These are phyloP conservation scores for Plantago elongata DNA, from an alignment of 257 asterid species.

Conservation along the genomic window DNA sequence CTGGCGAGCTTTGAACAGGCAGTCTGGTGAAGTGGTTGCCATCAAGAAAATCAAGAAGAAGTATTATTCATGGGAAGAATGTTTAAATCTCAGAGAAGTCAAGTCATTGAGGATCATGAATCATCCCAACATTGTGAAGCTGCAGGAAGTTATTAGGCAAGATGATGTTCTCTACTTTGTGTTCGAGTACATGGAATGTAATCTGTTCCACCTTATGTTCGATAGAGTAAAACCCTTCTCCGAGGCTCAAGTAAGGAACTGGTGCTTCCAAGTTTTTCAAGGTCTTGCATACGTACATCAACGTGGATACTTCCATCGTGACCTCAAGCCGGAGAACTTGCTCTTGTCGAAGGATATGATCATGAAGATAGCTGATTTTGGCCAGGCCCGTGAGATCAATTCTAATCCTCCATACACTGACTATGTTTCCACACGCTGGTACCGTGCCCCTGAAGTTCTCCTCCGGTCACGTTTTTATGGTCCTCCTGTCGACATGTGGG, in stretches of 20 bases:
- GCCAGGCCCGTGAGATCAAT: conserved; percentile 91
- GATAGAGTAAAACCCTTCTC: conserved; percentile 59
- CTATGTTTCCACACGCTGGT: conserved; percentile 97
- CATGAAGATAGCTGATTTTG: conserved; percentile 89
- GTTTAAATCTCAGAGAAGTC: conserved; percentile 87
- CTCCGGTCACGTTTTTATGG: conserved; percentile 81
- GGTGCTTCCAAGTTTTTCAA: conserved; percentile 97
- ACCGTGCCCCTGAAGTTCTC: conserved; percentile 95
- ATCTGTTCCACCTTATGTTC: conserved; percentile 87
- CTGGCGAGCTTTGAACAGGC: conserved; percentile 86
- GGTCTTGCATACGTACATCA: conserved; percentile 91
- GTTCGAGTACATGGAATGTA: conserved; percentile 91
- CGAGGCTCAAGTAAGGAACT: conserved; percentile 69
- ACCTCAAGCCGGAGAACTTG: conserved; percentile 97
- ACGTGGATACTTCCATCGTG: conserved; percentile 95
- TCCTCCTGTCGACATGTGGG: conserved; percentile 98
- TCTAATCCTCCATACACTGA: conserved; percentile 89
- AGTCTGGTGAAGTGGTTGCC: conserved; percentile 97
- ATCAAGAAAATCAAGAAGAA: conserved; percentile 82
- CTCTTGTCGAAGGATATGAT: conserved; percentile 64
- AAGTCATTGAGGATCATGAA: conserved; percentile 93
- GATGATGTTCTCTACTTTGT: conserved; percentile 62
- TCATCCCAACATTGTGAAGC: conserved; percentile 60
- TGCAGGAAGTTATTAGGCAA: conserved; percentile 69
- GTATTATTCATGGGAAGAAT: conserved; percentile 88